Base-by-base conservation (phyloP, 352 stramenopile species). In the Phytophthora hibernalis region DNA sequence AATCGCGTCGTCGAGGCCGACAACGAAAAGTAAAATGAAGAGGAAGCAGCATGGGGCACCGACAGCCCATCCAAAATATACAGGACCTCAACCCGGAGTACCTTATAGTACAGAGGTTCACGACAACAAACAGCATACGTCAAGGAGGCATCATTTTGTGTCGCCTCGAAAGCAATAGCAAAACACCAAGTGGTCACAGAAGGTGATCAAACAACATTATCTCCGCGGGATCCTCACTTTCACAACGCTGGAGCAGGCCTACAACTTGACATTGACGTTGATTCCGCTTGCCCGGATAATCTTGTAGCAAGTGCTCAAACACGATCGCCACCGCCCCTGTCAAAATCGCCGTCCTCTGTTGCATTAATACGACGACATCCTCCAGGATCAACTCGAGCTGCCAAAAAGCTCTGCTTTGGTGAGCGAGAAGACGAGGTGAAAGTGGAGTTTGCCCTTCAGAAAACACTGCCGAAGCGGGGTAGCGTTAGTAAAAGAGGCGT, bases 161-260 rank as follows among this genome's bases (percentile, higher is more conserved):
- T 88, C 79, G 2, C 82, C 80, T 7, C 54, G 3, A 88, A 83
- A 54, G 54, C 55, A 11, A 60, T 83, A n/a, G 50, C 52, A 43
- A 35, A 76, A 1, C 63, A 49, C 5, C 28, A 60, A 40, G 26
- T n/a, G 21, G 40, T n/a, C 4, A 31, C 40, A 54, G 45, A 42
- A 51, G 16, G 12, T 10, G 16, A 21, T 26, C 40, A 26, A 13
- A 26, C 40, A 47, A 20, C 40, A 47, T 24, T 16, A 20, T 35
- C 40, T 28, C 15, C 30, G 9, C 22, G 12, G 15, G 53, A 61
- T 44, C 22, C 40, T 13, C 38, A 56, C 6, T 44, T 24, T 20
- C 22, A 44, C 24, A 31, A 5, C 13, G n/a, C 33, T 21, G 50
- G 2, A 38, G 21, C 48, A 13, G 54, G 30, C 12, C 18, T 74